Base-by-base conservation (phyloP, 1,284 basidiomycete species). In the Amylostereum areolatum region DNA sequence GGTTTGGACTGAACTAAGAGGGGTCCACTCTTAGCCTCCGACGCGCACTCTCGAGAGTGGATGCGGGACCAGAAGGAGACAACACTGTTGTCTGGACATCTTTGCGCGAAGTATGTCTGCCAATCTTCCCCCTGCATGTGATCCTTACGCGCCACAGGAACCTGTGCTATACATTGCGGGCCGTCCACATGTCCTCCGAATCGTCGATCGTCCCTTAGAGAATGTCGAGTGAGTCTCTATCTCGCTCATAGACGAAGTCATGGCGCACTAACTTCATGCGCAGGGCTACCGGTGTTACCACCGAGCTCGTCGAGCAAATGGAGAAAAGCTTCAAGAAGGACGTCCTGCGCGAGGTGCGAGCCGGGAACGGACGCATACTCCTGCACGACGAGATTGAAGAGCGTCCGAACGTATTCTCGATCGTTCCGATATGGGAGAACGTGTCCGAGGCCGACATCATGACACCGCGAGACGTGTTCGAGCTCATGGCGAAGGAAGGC, bases 381-480 rank as follows among this genome's bases (percentile, higher is more conserved):
- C 75, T 96, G 1, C 97, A 99, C 57, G 97, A 99, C 62, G 97
- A 99, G 69, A 81, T 96, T 5, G 94, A 97, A 66, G 93, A 94
- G 52, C 80, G 89, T 30, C 89, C 93, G 1, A 96, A 96, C 1
- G 78, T 83, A 2, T 99, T 95, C 68, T 81, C 84, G 25, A 88
- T 95, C 57, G 83, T 93, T 43, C 90, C 92, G 0, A 76, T 86
- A 43, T 97, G 93, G 95, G 92, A 96, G 67, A 82, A 79, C 5
- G 85, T 95, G 28, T 72, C 78, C 2, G 88, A 92, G 51, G 74
- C 79, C 27, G 94, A 99, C 52, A 92, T 99, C 54, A 83, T 97
- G 75, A 99, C 97, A 0, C 96, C 97, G 1, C 75, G 85, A 52
- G 93, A 96, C 55, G 88, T 92, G 0, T 93, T 90, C 59, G 71